A percentile compares a stretch with the other conserved stretches of the same genome.
phyloP scores from a whole-genome alignment of 345 rosid genomes.

The Salix suchowensis region DNA sequence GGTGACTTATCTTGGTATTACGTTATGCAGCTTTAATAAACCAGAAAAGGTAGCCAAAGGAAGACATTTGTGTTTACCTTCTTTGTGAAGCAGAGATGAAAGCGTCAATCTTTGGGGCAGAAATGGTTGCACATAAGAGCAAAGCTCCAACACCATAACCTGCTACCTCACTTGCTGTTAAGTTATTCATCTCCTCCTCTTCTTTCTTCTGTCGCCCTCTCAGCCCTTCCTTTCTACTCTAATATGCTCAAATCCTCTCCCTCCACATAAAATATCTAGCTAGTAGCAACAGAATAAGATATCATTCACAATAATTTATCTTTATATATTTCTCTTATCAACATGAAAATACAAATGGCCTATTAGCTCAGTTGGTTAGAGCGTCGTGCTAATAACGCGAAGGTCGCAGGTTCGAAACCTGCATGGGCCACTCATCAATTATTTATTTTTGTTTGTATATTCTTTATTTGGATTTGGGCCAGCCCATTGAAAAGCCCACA shows the following conservation, averaged over 20 bases:
- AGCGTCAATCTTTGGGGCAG: conserved; percentile 67
- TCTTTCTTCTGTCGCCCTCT: background rate
- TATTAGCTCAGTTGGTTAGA: conserved; percentile 47
- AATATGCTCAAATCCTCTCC: background rate
- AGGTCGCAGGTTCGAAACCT: conserved; percentile 70
- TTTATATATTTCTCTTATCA: rapidly evolving
- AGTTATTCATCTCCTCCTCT: conserved; percentile 40
- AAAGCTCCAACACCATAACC: conserved; percentile 68
- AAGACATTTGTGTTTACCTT: conserved; percentile 31
- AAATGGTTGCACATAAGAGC: conserved; percentile 54
- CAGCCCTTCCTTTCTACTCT: background rate
- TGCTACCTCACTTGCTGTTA: conserved; percentile 68
- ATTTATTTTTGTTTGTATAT: no score
- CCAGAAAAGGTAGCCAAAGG: background rate
- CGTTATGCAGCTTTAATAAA: background rate
- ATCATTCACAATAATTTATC: no score
- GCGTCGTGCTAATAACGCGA: conserved; percentile 64
- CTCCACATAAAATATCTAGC: background rate
- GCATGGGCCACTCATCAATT: conserved; percentile 32
- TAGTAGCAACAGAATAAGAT: no score
- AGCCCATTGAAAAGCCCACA: no score
- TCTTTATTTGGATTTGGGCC: no score
- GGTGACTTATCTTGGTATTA: background rate
- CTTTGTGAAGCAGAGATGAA: conserved; percentile 71
- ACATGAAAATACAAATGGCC: conserved; percentile 4